Conservation (phyloP, 2,329 filamentous ascomycete genomes). For the Talaromyces sp. region DNA sequence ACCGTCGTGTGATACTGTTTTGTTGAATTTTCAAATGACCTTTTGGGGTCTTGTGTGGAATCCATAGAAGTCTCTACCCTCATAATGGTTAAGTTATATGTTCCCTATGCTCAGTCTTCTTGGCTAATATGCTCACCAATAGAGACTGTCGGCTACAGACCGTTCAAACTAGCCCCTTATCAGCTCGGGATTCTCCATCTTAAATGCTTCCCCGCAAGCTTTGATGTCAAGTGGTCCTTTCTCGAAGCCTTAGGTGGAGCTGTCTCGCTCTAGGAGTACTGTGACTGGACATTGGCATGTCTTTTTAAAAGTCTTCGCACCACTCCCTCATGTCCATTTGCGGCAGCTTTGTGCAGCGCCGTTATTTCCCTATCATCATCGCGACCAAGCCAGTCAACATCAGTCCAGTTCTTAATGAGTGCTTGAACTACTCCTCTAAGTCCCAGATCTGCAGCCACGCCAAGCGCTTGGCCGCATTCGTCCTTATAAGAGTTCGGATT, state of each 20-base stretch:
- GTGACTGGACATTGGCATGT: background rate
- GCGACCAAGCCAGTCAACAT: background rate
- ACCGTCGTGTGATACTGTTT: no score
- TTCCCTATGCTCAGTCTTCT: no score
- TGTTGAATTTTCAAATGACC: no score
- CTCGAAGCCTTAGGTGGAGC: background rate
- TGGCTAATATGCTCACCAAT: no score
- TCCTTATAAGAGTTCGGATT: no score
- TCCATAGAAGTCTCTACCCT: no score
- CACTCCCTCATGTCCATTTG: background rate
- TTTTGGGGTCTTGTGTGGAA: no score
- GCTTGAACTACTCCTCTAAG: background rate
- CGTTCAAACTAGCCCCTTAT: no score
- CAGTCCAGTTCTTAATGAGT: background rate
- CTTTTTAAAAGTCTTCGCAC: background rate
- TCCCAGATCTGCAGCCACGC: background rate
- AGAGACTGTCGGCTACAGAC: no score
- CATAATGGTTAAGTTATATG: no score
- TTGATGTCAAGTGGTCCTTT: no score
- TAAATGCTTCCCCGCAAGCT: background rate
- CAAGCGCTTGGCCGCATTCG: background rate
- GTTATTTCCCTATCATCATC: background rate
- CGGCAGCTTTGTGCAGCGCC: background rate
- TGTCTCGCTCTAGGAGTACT: background rate
- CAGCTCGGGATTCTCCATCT: no score